A percentile compares a stretch with the other conserved stretches of the same genome.
Conservation (phyloP, 2,329 filamentous ascomycete genomes). For the Colletotrichum truncatum region DNA sequence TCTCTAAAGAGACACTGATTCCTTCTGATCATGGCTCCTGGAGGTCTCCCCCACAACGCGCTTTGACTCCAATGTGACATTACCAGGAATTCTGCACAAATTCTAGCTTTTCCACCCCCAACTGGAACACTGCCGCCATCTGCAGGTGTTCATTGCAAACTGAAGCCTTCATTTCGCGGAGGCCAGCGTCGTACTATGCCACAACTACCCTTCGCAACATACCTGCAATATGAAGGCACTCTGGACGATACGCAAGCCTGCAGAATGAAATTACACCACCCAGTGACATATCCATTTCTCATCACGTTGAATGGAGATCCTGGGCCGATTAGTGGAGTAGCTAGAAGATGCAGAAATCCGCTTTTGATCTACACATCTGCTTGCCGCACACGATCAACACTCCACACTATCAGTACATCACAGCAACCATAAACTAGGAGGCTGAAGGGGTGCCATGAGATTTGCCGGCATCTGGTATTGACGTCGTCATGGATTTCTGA, state of each 20-base stretch:
- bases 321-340: constrained; percentile 14
- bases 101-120: background rate
- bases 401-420: constrained; percentile 12
- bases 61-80: constrained; percentile 23
- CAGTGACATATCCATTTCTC: background rate
- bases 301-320: background rate
- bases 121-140: background rate
- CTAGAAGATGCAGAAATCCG: constrained; percentile 19
- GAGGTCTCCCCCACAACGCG: constrained; percentile 4
- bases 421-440: background rate
- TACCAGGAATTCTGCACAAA: background rate
- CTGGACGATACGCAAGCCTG: background rate
- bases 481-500: constrained; percentile 5
- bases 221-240: background rate
- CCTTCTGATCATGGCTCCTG: background rate
- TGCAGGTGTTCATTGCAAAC: background rate
- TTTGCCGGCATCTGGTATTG: background rate
- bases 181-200: background rate
- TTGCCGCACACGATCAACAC: constrained; percentile 16
- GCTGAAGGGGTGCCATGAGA: background rate
- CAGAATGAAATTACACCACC: background rate
- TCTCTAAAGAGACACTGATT: background rate
- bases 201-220: background rate
- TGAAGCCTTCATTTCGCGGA: background rate
- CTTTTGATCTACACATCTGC: constrained; percentile 30